Evolutionary conservation across 2,329 filamentous ascomycete species (phyloP), one percentile per base, ranked within the genome.

Genomic region (Chaetomium globosum): DNA sequence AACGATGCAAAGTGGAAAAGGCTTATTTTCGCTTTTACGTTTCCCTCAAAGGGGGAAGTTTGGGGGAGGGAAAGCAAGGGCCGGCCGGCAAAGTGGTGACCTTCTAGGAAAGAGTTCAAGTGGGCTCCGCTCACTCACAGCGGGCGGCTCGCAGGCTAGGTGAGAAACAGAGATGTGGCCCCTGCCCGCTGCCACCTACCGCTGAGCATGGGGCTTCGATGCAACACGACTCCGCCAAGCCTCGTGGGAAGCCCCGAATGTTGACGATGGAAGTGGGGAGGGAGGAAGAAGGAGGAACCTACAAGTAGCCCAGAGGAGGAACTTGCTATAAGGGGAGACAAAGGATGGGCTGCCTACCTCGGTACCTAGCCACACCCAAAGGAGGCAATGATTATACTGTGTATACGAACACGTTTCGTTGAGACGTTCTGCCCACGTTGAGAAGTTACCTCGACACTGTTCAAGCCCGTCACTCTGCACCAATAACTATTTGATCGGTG

Each of bases 1-100:
- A 21, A 57, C 52, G 51, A 31, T 36, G 7, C 3, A 31, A 43
- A 43, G 39, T 43, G 39, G 26, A 21, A 61, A 61, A 60, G 30
- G 43, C 53, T 66, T 66, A 66, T 66, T 63, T 63, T 49, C 31
- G 23, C 56, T 63, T 66, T 63, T 63, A 66, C 60, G 60, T 66
- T 63, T 63, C 33, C 54, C 31, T 4, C 13, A 48, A 46, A 48
- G 10, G 52, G 36, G n/a, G n/a, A n/a, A n/a, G 21, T 5, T 48
- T n/a, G 36, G 31, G 10, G 16, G 30, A 59, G 53, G 54, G 48
- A 55, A 33, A 13, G 26, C 26, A 60, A 49, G 26, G 33, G 5
- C 28, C 63, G 23, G 63, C 57, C 43, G 51, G 62, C 62, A 63
- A 31, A 30, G n/a, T 58, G 30, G 13, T 63, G 48, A 31, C 46